Base-by-base conservation (phyloP, 2,329 filamentous ascomycete species). In the Sphaerostilbella broomeana region DNA sequence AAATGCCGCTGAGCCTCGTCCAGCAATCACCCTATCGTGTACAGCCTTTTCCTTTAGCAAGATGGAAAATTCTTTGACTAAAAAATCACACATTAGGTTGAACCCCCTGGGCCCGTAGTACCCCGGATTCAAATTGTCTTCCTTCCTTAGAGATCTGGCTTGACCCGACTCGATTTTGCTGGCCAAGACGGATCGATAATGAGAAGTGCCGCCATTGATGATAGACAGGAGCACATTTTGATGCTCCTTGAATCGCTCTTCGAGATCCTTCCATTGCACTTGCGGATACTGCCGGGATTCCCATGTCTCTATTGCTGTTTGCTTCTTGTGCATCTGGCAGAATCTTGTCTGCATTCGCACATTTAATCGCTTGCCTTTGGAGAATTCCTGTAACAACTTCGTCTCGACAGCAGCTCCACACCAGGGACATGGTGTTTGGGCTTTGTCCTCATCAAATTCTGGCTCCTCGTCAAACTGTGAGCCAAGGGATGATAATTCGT, bases 71-170 rank as follows among this genome's bases (percentile, higher is more conserved):
- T 69, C 67, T 4, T 63, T 54, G 43, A 84, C 77, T 25, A 88
- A 73, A 39, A 73, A 74, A 51, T 86, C 80, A 30, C 78, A 84
- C 73, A 95, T 86, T 36, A 74, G 63, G 34, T 76, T 75, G 36
- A 84, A 70, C 1, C 88, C 88, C 15, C 80, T 75, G 3, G 81
- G 74, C 2, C 88, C 88, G 60, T 94, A 95, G 61, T 94, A 95
- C 0, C 88, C 88, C 8, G 84, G 84, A 3, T 75, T 79, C 20
- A 82, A 68, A 40, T 68, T 72, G 19, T 76, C 64, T 35, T 70
- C 77, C 43, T 76, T 72, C 36, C 76, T 65, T 40, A 84, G 64
- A 18, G 73, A 81, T 37, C 75, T 70, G 20, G 73, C 75, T 53
- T 73, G 69, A 10, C 80, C 81, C 2, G 65, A 60, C 40, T 70